phyloP scores from a whole-genome alignment of 768 basidiomycete species.

The Mycena leptocephala region DNA sequence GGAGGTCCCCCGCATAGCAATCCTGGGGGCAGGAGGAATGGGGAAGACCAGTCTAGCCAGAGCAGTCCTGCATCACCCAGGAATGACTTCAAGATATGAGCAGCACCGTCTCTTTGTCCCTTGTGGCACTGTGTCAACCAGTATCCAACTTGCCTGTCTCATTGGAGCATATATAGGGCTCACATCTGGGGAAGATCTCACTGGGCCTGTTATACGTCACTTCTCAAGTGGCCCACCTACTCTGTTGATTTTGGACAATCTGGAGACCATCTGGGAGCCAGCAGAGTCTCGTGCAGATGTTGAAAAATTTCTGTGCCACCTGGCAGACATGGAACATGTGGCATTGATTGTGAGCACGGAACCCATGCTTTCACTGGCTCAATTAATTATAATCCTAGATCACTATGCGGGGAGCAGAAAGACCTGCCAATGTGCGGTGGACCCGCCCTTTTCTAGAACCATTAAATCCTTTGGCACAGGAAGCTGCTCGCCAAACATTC shows the following conservation, averaged over 20 bases:
- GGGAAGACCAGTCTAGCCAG: background rate
- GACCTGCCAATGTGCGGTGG: constrained; percentile 2
- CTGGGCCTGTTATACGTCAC: background rate
- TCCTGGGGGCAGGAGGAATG: background rate
- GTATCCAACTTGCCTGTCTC: background rate
- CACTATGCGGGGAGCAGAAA: background rate
- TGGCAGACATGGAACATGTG: background rate
- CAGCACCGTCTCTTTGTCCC: background rate
- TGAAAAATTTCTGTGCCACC: background rate
- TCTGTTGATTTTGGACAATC: constrained; percentile 12
- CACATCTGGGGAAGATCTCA: background rate
- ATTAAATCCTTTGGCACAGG: background rate
- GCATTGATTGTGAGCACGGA: constrained; percentile 8
- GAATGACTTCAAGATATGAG: background rate
- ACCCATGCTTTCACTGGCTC: too few relatives aligned
- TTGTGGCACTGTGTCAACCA: background rate
- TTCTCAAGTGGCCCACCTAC: background rate
- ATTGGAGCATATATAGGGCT: constrained; percentile 3
- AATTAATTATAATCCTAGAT: background rate
- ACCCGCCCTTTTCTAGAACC: constrained; percentile 3
- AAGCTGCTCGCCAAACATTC: constrained; percentile 15
- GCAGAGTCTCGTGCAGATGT: background rate
- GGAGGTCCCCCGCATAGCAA: background rate
- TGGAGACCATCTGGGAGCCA: constrained; percentile 18
- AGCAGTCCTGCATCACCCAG: background rate